These are phyloP conservation scores for Chrysanthemum makinoi DNA, from an alignment of 129 eudicot genomes.

Conservation along the genomic window DNA sequence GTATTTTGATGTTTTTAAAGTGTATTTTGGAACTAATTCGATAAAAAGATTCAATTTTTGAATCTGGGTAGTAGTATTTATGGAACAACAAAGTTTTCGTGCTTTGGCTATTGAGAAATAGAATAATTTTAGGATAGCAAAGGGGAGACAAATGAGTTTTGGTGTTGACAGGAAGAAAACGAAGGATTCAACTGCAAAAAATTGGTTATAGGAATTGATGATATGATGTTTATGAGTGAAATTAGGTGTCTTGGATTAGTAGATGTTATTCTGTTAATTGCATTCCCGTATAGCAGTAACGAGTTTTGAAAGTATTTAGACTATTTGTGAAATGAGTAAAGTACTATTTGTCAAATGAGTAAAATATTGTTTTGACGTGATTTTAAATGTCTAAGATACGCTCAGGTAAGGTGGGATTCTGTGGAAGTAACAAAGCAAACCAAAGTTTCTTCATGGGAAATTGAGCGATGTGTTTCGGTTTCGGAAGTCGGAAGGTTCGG, in stretches of 20 bases:
- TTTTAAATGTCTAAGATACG: not conserved
- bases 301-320: not conserved
- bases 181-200: conserved; percentile 88
- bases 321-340: no score
- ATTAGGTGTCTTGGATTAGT: no score
- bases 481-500: no score
- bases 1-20: conserved; percentile 9
- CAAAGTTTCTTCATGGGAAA: conserved; percentile 97
- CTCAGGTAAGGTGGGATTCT: conserved; percentile 93
- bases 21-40: conserved; percentile 1
- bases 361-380: not conserved
- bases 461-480: no score
- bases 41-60: conserved; percentile 12
- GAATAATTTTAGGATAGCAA: conserved; percentile 57
- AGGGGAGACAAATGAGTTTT: conserved; percentile 84
- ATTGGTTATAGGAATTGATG: no score
- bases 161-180: conserved; percentile 70
- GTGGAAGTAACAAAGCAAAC: conserved; percentile 45
- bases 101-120: conserved; percentile 56
- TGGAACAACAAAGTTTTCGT: conserved; percentile 75
- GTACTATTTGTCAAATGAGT: no score
- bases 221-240: no score
- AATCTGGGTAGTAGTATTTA: conserved; percentile 21
- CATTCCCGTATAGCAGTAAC: no score
- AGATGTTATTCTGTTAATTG: no score